A percentile compares a stretch with the other conserved stretches of the same genome.
These are phyloP conservation scores for Tricholoma sp. DNA, from an alignment of 768 basidiomycete genomes.

Conservation along the genomic window DNA sequence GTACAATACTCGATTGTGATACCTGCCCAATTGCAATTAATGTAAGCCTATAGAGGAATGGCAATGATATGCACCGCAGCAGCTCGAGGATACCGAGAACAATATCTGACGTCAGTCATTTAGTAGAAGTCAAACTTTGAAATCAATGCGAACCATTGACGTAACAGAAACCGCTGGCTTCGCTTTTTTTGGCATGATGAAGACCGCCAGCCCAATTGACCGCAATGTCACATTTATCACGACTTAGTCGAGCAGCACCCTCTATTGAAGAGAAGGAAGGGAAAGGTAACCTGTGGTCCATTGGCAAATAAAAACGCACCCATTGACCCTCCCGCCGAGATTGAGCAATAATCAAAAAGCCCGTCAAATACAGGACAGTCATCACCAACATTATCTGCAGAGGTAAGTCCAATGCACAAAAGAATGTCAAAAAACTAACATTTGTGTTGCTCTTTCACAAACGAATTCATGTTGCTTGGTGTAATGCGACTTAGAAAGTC, in stretches of 20 bases:
- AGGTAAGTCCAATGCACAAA: neutral
- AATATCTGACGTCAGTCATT: constrained; percentile 59
- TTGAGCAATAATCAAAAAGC: constrained; percentile 97
- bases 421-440: constrained; percentile 43
- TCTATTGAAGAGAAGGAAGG: constrained; percentile 41
- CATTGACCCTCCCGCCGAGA: constrained; percentile 99
- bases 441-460: constrained; percentile 92
- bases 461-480: constrained; percentile 92
- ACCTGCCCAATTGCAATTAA: constrained; percentile 40
- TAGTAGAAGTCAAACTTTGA: neutral
- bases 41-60: neutral
- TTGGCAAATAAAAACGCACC: constrained; percentile 46
- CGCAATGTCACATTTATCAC: constrained; percentile 98
- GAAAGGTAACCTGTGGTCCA: neutral
- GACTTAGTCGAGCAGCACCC: constrained; percentile 91
- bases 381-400: constrained; percentile 91
- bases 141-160: constrained; percentile 67
- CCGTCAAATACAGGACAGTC: constrained; percentile 99
- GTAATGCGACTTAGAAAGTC: constrained; percentile 93
- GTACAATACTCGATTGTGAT: constrained; percentile 92
- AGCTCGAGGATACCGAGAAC: constrained; percentile 96
- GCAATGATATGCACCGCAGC: constrained; percentile 50
- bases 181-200: constrained; percentile 98
- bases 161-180: constrained; percentile 98
- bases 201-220: constrained; percentile 99